Conservation (phyloP, 2,329 filamentous ascomycete species). For the Cordyceps cateniannulata region DNA sequence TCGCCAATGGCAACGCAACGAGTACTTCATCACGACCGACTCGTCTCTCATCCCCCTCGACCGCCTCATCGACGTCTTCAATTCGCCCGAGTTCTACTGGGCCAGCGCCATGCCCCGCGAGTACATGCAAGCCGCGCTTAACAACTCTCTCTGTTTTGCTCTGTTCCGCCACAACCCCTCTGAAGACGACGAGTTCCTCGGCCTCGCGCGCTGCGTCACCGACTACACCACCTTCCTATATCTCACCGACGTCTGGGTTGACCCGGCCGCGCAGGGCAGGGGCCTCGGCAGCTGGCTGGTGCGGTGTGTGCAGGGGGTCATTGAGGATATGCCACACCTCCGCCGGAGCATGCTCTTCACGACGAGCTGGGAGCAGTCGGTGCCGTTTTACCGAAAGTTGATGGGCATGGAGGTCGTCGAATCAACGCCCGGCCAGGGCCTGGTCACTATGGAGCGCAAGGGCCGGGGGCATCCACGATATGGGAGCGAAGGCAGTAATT, state of each 20-base stretch:
- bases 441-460: constrained; percentile 19
- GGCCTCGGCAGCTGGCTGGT: constrained; percentile 59
- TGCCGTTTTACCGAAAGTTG: constrained; percentile 27
- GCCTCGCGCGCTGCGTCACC: constrained; percentile 47
- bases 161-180: constrained; percentile 35
- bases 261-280: constrained; percentile 44
- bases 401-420: constrained; percentile 26
- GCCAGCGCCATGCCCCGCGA: constrained; percentile 38
- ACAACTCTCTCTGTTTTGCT: constrained; percentile 50
- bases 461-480: constrained; percentile 16
- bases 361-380: constrained; percentile 25
- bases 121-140: constrained; percentile 37
- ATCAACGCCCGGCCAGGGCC: neutral
- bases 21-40: constrained; percentile 51
- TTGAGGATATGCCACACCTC: constrained; percentile 46
- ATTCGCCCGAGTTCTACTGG: constrained; percentile 49
- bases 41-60: constrained; percentile 40
- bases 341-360: constrained; percentile 47
- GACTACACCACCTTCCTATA: constrained; percentile 60
- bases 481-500: neutral
- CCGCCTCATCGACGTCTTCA: constrained; percentile 42
- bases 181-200: constrained; percentile 20
- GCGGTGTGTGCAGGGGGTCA: constrained; percentile 45
- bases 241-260: constrained; percentile 56
- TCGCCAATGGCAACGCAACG: constrained; percentile 20